Base-by-base conservation (phyloP, 805 yeast genomes). In the Teunomyces pallodes region DNA sequence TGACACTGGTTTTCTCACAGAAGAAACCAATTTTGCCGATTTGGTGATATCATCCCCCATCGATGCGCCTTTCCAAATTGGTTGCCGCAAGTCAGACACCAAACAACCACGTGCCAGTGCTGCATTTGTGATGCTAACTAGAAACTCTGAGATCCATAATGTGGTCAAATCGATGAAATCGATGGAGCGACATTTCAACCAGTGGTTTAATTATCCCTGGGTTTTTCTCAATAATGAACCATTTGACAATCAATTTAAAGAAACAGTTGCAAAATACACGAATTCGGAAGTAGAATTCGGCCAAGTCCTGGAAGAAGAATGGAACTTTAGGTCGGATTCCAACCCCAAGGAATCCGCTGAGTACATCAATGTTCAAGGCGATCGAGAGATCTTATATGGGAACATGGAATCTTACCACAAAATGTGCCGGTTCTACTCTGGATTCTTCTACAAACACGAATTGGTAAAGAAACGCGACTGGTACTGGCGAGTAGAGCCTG, bases 401-500 rank as follows among this genome's bases (percentile, higher is more conserved):
- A 83, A 81, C 49, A 66, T 83, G 74, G 84, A 79, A 44, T 81
- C 92, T 5, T 94, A 92, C 62, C 97, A 92, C 65, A 86, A 87
- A 60, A 92, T 92, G 98, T 92, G 98, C 64, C 77, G 97, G n/a
- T 91, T 84, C 63, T 89, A 87, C 61, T 82, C 95, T 0, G 96
- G 96, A 1, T 74, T 75, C 48, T 92, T 92, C 61, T 89, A 81
- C 69, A 80, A 84, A 50, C 97, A 92, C 64, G 87, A 86, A 5
- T 61, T 88, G 52, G 84, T 92, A 38, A 66, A 67, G 44, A 77
- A 82, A 50, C 76, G 82, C 47, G 90, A 90, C 52, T 92, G 96
- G 95, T 92, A 90, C 68, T 91, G 97, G 97, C 77, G 98, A 47
- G 90, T 94, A 9, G 99, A 94, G 65, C 98, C 98, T 3, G 86